Evolutionary conservation across 169 alveolate species (phyloP).

Genomic region (Eimeria maxima): DNA sequence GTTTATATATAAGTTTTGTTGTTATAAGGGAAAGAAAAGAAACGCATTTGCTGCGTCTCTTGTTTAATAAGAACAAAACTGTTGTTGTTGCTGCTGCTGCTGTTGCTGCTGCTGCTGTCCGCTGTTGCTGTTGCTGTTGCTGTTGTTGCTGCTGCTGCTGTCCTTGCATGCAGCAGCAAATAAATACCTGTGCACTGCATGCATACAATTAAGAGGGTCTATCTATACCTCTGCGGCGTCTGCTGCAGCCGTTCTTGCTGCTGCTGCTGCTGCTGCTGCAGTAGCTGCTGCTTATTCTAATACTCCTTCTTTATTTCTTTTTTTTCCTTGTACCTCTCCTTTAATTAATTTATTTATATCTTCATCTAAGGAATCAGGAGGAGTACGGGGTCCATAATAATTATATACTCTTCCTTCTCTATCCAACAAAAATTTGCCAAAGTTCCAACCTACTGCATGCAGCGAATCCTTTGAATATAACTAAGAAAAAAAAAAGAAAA

Average conservation of each 20-base stretch:
- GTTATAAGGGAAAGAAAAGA: not conserved
- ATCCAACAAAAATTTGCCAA: slow-evolving; percentile 61
- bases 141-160: no score
- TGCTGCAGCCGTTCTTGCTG: no score
- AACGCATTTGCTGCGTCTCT: not conserved
- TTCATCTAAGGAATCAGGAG: not conserved
- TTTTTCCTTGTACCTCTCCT: slow-evolving; percentile 37
- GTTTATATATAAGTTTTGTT: not conserved
- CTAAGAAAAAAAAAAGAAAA: not conserved
- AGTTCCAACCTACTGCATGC: slow-evolving; percentile 9
- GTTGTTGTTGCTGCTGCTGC: not conserved
- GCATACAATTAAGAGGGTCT: no score
- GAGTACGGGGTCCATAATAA: not conserved
- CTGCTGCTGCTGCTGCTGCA: no score
- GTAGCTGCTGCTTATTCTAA: no score
- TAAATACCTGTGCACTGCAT: no score
- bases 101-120: no score
- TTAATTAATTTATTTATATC: slow-evolving; percentile 3
- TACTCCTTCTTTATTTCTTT: slow-evolving; percentile 13
- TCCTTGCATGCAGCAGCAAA: no score
- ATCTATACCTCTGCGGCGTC: no score
- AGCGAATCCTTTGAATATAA: slow-evolving; percentile 27
- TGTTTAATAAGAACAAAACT: no score
- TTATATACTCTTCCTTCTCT: slow-evolving; percentile 29
- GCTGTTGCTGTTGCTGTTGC: no score